Base-by-base conservation (phyloP, 2,329 filamentous ascomycete genomes). In the Phoma sp. region DNA sequence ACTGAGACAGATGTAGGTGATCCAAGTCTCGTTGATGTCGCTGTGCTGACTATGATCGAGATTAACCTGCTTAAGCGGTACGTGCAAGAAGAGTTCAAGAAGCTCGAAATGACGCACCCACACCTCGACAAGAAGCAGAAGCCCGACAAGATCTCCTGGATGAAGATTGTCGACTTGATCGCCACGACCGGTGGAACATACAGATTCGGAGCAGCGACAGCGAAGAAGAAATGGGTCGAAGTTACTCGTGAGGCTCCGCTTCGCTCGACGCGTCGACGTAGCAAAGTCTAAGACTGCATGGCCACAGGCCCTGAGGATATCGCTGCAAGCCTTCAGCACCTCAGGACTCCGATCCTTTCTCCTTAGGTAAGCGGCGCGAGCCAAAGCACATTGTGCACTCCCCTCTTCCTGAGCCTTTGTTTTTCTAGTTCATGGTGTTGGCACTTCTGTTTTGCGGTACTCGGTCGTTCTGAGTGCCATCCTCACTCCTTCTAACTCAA, bases 151-250 rank as follows among this genome's bases (percentile, higher is more conserved):
- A 74, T 86, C 2, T 80, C 82, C 0, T 87, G 85, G 85, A 85
- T 85, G 73, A 79, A 78, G 50, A 79, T 87, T 22, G 78, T 80
- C 1, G 78, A 83, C 29, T 81, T 79, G 57, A 85, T 88, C 50
- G 70, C 66, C 58, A 63, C 71, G 3, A 67, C 81, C 39, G 82
- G 83, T 2, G 83, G 83, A 7, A 80, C 79, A 2, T 87, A 87
- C 64, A 76, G 77, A 30, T 87, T 86, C 63, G 84, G 83, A 2
- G 82, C 84, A 60, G 79, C 83, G 2, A 86, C 85, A 0, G 86
- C 83, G 63, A 85, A 86, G 70, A 85, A 83, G 73, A 86, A 85
- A 73, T 87, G 83, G 80, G 70, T 76, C 13, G 80, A 85, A 66
- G 25, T 67, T 10, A 47, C 46, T n/a, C 46, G 41, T 18, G 9